Conservation (phyloP, 208 protist genomes). For the Vickermania spadyakhi region DNA sequence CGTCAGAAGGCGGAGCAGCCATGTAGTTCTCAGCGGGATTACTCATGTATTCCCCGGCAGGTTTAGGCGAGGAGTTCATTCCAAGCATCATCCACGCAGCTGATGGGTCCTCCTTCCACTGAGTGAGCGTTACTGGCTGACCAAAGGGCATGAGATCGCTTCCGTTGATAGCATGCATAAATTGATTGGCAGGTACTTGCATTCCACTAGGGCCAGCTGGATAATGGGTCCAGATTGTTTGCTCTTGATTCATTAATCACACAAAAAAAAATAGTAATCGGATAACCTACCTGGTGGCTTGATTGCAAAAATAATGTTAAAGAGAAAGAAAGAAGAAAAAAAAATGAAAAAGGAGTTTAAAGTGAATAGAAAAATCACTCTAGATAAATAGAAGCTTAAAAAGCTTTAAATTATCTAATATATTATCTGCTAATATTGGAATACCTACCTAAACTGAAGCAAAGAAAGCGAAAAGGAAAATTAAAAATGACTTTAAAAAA, state of each 20-base stretch:
- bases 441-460: too few relatives aligned
- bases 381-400: too few relatives aligned
- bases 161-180: neutral
- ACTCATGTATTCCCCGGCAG: neutral
- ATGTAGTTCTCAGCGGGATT: neutral
- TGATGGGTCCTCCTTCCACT: too few relatives aligned
- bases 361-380: too few relatives aligned
- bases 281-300: too few relatives aligned
- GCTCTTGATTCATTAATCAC: neutral
- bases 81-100: neutral
- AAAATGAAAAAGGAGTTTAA: constrained; percentile 7
- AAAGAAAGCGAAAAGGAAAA: too few relatives aligned
- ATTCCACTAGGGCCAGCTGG: neutral
- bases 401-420: too few relatives aligned
- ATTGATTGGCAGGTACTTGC: constrained; percentile 1
- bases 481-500: too few relatives aligned
- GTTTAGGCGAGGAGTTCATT: neutral
- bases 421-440: too few relatives aligned
- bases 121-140: neutral
- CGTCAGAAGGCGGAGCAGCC: neutral
- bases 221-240: neutral
- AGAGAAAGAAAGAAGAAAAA: neutral
- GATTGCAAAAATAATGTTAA: neutral
- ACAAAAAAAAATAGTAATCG: constrained; percentile 2
- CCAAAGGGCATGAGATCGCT: neutral